A percentile compares a stretch with the other conserved stretches of the same genome.
These are phyloP conservation scores for Piper longum DNA, from an alignment of 164 flowering plant genomes.

Conservation along the genomic window DNA sequence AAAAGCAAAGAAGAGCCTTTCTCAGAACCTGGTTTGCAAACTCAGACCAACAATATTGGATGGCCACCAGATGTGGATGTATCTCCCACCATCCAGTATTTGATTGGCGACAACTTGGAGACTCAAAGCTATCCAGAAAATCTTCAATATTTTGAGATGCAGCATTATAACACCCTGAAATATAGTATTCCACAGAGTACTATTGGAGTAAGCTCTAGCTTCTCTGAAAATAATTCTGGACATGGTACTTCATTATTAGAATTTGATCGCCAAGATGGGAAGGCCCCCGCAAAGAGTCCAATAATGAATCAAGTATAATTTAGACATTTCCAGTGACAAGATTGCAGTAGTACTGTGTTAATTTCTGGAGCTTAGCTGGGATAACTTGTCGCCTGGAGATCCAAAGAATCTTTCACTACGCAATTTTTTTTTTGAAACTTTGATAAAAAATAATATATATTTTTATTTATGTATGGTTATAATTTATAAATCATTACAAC, in stretches of 20 bases:
- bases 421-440: too few relatives aligned
- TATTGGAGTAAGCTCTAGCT: background rate
- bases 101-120: background rate
- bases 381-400: too few relatives aligned
- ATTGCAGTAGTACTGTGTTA: too few relatives aligned
- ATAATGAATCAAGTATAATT: too few relatives aligned
- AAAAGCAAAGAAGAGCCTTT: slow-evolving; percentile 30
- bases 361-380: too few relatives aligned
- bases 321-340: too few relatives aligned
- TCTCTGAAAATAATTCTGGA: background rate
- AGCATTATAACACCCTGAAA: background rate
- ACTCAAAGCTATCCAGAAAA: background rate
- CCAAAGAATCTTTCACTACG: too few relatives aligned
- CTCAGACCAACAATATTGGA: slow-evolving; percentile 8
- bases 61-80: slow-evolving; percentile 4
- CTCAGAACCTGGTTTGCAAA: background rate
- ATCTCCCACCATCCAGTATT: background rate
- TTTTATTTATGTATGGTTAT: too few relatives aligned
- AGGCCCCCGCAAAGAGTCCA: too few relatives aligned
- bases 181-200: too few relatives aligned
- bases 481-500: too few relatives aligned
- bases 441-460: too few relatives aligned
- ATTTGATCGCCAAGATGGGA: background rate
- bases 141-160: background rate
- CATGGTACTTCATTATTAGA: background rate